Evolutionary conservation across 2,329 filamentous ascomycete species (phyloP), one percentile per base, ranked within the genome.

Genomic region (Aspergillus arachidicola): DNA sequence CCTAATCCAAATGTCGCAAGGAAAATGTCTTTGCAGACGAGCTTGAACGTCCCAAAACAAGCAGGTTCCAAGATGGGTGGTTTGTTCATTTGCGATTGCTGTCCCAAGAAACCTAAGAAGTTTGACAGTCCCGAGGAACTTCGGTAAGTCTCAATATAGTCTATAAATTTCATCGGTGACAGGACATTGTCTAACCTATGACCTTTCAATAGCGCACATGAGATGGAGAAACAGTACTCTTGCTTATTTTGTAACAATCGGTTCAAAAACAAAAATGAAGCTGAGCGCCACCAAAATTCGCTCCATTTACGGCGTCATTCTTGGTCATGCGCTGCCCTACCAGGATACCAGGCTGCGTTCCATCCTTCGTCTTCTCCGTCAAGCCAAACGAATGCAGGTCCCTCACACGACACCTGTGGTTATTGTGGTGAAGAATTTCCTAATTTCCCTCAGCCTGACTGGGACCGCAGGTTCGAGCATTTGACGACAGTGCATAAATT

Each of bases 241-340:
- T 98, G 94, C 78, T 86, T 88, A 32, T 98, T 92, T 76, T 98
- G 94, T 77, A 91, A 91, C 48, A 97, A 97, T 76, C 89, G 94
- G 12, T 98, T 98, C 83, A 98, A 98, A 80, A 98, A 98, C 81
- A 98, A 98, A 81, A 98, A 98, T 72, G 95, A 98, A 80, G 94
- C 94, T 2, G 94, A 98, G 78, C 88, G 95, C 36, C 94, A 98
- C 76, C 94, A 97, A 74, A 98, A 97, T 73, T 97, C 94, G 16
- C 86, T 98, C 12, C 94, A 98, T 77, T 86, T 98, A 10, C 89
- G 94, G 38, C 89, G 91, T 28, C 93, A 98, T 80, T 97, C 94
- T 56, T 99, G 95, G 95, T 97, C 94, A 12, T 99, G 95, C 78
- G 94, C 93, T 36, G 92, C 94, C 0, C 86, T 99, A 30, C 77